Evolutionary conservation across 1,139 yeast species (phyloP).

Genomic region (Saccharomycopsis hybrid): DNA sequence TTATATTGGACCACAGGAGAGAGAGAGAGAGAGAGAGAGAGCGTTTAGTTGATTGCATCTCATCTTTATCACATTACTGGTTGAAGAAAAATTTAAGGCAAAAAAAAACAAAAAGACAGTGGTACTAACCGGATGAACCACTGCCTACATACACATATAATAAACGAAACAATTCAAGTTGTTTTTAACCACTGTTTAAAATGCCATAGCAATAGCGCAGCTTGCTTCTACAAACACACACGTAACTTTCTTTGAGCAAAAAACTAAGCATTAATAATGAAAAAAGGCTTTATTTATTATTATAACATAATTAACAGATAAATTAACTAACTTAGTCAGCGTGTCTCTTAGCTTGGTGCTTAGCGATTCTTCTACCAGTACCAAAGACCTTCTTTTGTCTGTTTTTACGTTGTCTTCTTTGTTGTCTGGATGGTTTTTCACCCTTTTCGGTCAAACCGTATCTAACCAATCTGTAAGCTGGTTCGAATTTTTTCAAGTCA

Average conservation of each 20-base stretch:
- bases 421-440: conserved; percentile 98
- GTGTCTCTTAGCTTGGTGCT: conserved; percentile 72
- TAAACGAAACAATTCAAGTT: too few relatives aligned
- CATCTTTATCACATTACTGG: too few relatives aligned
- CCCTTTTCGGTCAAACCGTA: conserved; percentile 95
- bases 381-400: conserved; percentile 99
- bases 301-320: not conserved
- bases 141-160: too few relatives aligned
- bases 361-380: conserved; percentile 94
- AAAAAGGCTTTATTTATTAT: conserved; percentile 7
- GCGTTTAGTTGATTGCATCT: too few relatives aligned
- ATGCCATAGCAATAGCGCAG: too few relatives aligned
- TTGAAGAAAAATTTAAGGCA: too few relatives aligned
- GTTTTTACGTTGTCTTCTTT: conserved; percentile 99
- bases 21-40: not conserved
- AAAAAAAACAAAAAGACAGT: too few relatives aligned
- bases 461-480: conserved; percentile 99
- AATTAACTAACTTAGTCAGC: conserved; percentile 27
- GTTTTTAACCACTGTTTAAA: too few relatives aligned
- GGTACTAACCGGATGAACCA: too few relatives aligned
- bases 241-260: too few relatives aligned
- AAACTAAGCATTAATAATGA: not conserved
- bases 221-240: too few relatives aligned
- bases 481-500: conserved; percentile 98
- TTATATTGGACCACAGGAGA: not conserved